phyloP scores from a whole-genome alignment of 2,329 filamentous ascomycete species.

The Ascochyta clinopodiicola region DNA sequence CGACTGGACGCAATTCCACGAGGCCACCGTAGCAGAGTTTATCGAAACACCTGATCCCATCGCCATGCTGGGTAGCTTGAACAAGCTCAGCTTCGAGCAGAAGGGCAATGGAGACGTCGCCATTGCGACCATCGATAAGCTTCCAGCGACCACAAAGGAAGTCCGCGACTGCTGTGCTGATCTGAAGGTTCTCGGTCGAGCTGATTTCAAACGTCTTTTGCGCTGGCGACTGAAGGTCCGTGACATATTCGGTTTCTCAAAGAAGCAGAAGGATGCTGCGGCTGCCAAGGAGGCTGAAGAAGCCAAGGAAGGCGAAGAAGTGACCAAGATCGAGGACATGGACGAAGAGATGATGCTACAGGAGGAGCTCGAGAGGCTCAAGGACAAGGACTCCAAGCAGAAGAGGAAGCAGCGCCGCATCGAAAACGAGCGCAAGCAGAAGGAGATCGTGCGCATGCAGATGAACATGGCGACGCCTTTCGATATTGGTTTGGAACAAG shows the following conservation, averaged over 20 bases:
- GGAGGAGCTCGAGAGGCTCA: slow-evolving; percentile 81
- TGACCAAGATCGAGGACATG: slow-evolving; percentile 85
- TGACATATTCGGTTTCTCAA: slow-evolving; percentile 85
- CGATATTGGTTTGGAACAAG: slow-evolving; percentile 92
- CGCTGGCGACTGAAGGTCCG: slow-evolving; percentile 89
- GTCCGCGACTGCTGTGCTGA: slow-evolving; percentile 66
- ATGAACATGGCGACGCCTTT: slow-evolving; percentile 95
- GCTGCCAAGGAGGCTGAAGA: slow-evolving; percentile 51
- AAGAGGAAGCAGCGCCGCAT: slow-evolving; percentile 84
- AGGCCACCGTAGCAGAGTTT: slow-evolving; percentile 86
- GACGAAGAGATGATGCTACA: slow-evolving; percentile 93
- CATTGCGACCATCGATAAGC: slow-evolving; percentile 80
- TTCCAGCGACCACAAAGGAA: slow-evolving; percentile 71
- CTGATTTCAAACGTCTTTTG: slow-evolving; percentile 89
- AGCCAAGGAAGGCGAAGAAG: slow-evolving; percentile 64
- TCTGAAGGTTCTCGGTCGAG: slow-evolving; percentile 87
- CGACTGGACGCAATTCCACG: slow-evolving; percentile 91
- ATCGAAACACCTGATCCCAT: slow-evolving; percentile 94
- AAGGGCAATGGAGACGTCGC: slow-evolving; percentile 80
- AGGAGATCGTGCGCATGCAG: slow-evolving; percentile 94
- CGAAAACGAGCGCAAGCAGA: slow-evolving; percentile 93
- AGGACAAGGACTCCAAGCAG: slow-evolving; percentile 76
- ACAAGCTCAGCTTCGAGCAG: slow-evolving; percentile 83
- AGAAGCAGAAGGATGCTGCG: slow-evolving; percentile 69
- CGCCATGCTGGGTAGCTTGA: slow-evolving; percentile 83